Evolutionary conservation across 2,329 filamentous ascomycete species (phyloP).

Genomic region (Paraphaeosphaeria minitans): DNA sequence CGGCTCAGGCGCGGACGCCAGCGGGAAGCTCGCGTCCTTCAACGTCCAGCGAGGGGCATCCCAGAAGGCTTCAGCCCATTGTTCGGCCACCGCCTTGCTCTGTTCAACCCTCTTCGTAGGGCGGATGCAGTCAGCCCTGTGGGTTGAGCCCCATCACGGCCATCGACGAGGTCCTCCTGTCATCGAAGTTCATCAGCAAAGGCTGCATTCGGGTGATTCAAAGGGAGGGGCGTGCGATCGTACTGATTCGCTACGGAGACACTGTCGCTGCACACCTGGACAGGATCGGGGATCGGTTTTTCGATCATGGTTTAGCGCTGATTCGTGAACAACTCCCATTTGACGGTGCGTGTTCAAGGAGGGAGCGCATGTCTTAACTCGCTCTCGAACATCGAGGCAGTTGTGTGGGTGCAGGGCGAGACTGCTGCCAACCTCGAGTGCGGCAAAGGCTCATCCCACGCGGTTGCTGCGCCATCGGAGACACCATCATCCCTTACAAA

Average conservation of each 20-base stretch:
- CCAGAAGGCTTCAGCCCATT: not conserved
- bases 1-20: constrained; percentile 19
- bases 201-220: constrained; percentile 6
- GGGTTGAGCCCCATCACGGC: not conserved
- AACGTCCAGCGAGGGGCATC: constrained; percentile 5
- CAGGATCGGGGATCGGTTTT: constrained; percentile 13
- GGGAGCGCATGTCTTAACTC: constrained; percentile 1
- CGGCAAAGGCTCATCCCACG: constrained; percentile 6
- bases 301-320: constrained; percentile 3
- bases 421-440: not conserved
- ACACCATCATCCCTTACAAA: not conserved
- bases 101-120: not conserved
- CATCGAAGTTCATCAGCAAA: not conserved
- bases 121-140: constrained; percentile 3
- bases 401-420: constrained; percentile 1
- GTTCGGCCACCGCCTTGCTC: not conserved
- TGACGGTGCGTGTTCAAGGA: constrained; percentile 9
- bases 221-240: constrained; percentile 11
- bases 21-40: constrained; percentile 12
- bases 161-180: constrained; percentile 1
- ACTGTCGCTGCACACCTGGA: constrained; percentile 21
- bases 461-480: constrained; percentile 11
- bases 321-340: constrained; percentile 11
- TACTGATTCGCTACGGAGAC: constrained; percentile 21
- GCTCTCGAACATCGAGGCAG: constrained; percentile 1